A percentile compares a stretch with the other conserved stretches of the same genome.
phyloP scores from a whole-genome alignment of 257 asterid species.

The Penstemon eatonii region DNA sequence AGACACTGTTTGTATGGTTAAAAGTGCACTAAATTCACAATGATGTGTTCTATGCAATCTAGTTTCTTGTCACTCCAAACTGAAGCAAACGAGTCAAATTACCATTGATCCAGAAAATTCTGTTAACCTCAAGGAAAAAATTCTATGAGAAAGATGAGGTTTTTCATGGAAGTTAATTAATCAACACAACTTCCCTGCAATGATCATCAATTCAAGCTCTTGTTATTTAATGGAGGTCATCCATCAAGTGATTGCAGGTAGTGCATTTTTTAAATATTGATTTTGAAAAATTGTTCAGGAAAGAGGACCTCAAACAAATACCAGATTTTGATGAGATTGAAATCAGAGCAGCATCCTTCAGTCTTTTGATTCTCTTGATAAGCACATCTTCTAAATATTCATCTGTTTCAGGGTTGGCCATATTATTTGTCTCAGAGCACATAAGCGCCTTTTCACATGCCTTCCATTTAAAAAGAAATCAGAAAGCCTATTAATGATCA shows the following conservation, averaged over 20 bases:
- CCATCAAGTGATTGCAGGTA: conserved; percentile 17
- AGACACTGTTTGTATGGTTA: conserved; percentile 4
- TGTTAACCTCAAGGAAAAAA: conserved; percentile 1
- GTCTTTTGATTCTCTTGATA: conserved; percentile 49
- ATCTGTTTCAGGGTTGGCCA: conserved; percentile 35
- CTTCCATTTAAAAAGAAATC: conserved; percentile 36
- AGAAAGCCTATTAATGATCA: conserved; percentile 15
- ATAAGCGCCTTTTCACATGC: conserved; percentile 73
- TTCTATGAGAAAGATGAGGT: conserved; percentile 1
- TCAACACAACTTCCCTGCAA: background rate
- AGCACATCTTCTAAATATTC: conserved; percentile 26
- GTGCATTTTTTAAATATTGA: conserved; percentile 7
- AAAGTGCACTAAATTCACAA: background rate
- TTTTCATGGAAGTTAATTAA: background rate
- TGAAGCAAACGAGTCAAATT: background rate
- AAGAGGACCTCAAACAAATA: conserved; percentile 32
- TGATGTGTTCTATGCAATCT: conserved; percentile 11
- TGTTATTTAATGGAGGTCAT: background rate
- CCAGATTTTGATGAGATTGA: conserved; percentile 69
- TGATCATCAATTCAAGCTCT: conserved; percentile 8
- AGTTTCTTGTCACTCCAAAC: conserved; percentile 19
- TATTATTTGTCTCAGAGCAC: conserved; percentile 32
- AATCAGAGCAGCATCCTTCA: conserved; percentile 51
- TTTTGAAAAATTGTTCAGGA: conserved; percentile 19
- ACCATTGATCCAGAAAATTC: background rate